Percentiles rank a stretch among this genome's conserved stretches.
Evolutionary conservation across 2,329 filamentous ascomycete genomes (phyloP).

Genomic region (Monosporascus ibericus): DNA sequence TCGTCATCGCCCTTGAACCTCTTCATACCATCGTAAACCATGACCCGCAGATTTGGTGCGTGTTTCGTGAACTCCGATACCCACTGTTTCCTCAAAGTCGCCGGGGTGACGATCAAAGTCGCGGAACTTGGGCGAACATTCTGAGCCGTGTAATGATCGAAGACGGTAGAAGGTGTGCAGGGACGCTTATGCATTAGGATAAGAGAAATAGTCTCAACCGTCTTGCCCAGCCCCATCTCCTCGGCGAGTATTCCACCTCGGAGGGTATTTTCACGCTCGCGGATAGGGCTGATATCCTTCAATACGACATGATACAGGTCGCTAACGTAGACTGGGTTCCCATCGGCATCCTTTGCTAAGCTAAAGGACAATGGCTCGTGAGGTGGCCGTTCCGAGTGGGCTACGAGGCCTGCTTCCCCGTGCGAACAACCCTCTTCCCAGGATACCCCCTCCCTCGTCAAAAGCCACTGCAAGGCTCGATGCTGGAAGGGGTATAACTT

Average conservation of each 20-base stretch:
- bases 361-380: conserved; percentile 38
- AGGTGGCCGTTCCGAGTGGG: conserved; percentile 11
- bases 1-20: conserved; percentile 29
- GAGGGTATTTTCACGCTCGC: conserved; percentile 32
- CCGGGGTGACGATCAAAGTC: conserved; percentile 57
- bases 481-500: conserved; percentile 67
- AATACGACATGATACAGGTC: conserved; percentile 56
- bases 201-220: conserved; percentile 66
- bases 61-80: conserved; percentile 52
- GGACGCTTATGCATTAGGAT: conserved; percentile 56
- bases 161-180: conserved; percentile 7
- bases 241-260: conserved; percentile 66
- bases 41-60: conserved; percentile 50
- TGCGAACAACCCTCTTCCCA: conserved; percentile 29
- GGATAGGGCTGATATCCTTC: conserved; percentile 40
- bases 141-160: conserved; percentile 34
- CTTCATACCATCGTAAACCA: conserved; percentile 49
- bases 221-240: conserved; percentile 82
- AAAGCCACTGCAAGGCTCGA: conserved; percentile 63
- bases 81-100: conserved; percentile 55
- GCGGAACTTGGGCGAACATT: conserved; percentile 44
- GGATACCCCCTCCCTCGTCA: conserved; percentile 57
- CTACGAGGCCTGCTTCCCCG: conserved; percentile 17
- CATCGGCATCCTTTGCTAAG: conserved; percentile 37
- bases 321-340: conserved; percentile 37